Conservation (phyloP, 2,329 filamentous ascomycete species). For the Thielaviopsis ethacetica region DNA sequence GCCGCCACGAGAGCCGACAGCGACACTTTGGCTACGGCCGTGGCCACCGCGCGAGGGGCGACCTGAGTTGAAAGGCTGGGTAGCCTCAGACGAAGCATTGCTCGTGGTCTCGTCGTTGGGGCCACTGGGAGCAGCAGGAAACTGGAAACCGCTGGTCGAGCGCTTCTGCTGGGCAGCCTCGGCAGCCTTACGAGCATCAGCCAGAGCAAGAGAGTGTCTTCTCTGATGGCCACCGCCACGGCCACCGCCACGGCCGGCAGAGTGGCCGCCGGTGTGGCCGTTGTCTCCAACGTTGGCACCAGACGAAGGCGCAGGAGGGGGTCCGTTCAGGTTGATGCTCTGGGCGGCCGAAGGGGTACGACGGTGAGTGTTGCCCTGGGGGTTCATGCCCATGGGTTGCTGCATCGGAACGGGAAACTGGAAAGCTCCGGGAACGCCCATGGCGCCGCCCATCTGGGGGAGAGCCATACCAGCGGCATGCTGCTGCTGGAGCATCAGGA, state of each 20-base stretch:
- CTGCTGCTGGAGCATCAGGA: conserved; percentile 93
- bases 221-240: conserved; percentile 72
- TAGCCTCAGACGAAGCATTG: conserved; percentile 20
- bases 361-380: conserved; percentile 75
- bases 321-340: conserved; percentile 68
- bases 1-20: conserved; percentile 55
- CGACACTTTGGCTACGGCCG: conserved; percentile 83
- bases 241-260: conserved; percentile 50
- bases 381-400: conserved; percentile 49
- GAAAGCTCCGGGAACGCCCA: conserved; percentile 66
- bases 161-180: conserved; percentile 94
- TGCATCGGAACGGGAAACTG: conserved; percentile 72
- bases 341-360: conserved; percentile 96
- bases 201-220: conserved; percentile 83
- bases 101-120: conserved; percentile 33
- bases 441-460: conserved; percentile 53
- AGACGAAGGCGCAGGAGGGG: conserved; percentile 79
- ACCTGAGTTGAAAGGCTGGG: conserved; percentile 21
- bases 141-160: conserved; percentile 87
- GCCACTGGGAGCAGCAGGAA: conserved; percentile 59
- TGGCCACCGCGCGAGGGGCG: conserved; percentile 37
- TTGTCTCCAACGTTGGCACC: conserved; percentile 65
- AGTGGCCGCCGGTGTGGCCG: conserved; percentile 48
- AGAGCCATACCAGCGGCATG: conserved; percentile 68
- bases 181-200: conserved; percentile 94